A percentile compares a stretch with the other conserved stretches of the same genome.
These are phyloP conservation scores for Aspergillus fumigatus DNA, from an alignment of 2,329 filamentous ascomycete species.

Conservation along the genomic window DNA sequence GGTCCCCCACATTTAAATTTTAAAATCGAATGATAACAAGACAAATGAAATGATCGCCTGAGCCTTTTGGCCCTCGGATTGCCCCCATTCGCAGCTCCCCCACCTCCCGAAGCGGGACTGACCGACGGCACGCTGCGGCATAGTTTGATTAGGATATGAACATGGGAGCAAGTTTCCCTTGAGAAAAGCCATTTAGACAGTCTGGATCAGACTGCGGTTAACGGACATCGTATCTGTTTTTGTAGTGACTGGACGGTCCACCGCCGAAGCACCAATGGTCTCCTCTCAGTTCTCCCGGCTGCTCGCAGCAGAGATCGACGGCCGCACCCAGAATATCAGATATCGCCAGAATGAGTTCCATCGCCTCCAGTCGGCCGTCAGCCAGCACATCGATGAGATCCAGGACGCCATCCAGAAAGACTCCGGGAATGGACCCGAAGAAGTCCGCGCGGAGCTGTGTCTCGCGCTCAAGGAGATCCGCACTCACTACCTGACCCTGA, in stretches of 20 bases:
- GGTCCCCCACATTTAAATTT: too few relatives aligned
- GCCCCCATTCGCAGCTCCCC: neutral
- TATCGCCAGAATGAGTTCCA: constrained; percentile 40
- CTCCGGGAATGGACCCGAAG: constrained; percentile 23
- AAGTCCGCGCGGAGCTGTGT: constrained; percentile 28
- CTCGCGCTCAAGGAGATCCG: constrained; percentile 24
- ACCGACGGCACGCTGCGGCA: too few relatives aligned
- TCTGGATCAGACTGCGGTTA: neutral
- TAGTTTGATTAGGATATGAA: too few relatives aligned
- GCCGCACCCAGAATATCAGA: constrained; percentile 34
- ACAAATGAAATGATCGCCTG: neutral
- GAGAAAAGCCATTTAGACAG: neutral
- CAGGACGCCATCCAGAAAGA: constrained; percentile 30
- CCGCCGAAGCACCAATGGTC: constrained; percentile 5
- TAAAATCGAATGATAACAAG: too few relatives aligned
- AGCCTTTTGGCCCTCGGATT: neutral
- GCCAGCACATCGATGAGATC: constrained; percentile 24
- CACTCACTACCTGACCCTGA: constrained; percentile 21
- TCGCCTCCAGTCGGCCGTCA: constrained; percentile 31
- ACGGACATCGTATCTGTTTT: too few relatives aligned
- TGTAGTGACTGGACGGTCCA: neutral
- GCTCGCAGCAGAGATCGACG: constrained; percentile 34
- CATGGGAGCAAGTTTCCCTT: too few relatives aligned
- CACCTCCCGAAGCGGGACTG: too few relatives aligned
- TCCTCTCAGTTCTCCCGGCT: constrained; percentile 23